Evolutionary conservation across 164 flowering plant genomes (phyloP).

Genomic region (Chloranthus sessilifolius): DNA sequence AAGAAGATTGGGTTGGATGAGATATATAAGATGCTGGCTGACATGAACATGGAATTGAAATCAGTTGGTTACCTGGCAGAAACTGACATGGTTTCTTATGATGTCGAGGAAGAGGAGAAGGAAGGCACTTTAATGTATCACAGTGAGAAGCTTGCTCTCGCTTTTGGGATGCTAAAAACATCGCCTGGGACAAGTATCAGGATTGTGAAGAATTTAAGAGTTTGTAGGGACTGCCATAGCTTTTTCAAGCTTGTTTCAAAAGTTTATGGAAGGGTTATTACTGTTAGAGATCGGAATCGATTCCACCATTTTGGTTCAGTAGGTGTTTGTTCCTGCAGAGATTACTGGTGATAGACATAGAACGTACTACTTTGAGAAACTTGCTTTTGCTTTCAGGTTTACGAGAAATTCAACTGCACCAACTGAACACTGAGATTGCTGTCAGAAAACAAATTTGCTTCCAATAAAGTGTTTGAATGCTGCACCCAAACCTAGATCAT

Average conservation of each 20-base stretch:
- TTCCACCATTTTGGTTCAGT: slow-evolving; percentile 11
- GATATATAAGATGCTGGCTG: slow-evolving; percentile 3
- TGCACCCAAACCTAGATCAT: no score
- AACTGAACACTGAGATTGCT: no score
- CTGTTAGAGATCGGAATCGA: slow-evolving; percentile 12
- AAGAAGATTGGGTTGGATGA: neutral
- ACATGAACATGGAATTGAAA: slow-evolving; percentile 3
- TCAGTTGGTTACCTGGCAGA: slow-evolving; percentile 6
- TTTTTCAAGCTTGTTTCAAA: slow-evolving; percentile 5
- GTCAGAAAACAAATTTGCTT: no score
- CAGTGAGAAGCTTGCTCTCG: slow-evolving; percentile 14
- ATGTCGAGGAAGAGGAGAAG: slow-evolving; percentile 13
- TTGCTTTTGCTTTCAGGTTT: neutral
- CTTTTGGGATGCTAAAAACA: slow-evolving; percentile 10
- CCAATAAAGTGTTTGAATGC: no score
- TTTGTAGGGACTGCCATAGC: slow-evolving; percentile 10
- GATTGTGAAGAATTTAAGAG: slow-evolving; percentile 11
- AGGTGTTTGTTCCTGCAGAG: slow-evolving; percentile 15
- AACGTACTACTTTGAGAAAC: no score
- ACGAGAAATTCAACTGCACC: no score
- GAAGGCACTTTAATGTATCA: slow-evolving; percentile 7
- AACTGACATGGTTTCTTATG: slow-evolving; percentile 9
- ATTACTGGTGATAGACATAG: slow-evolving; percentile 12
- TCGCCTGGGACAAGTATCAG: slow-evolving; percentile 2
- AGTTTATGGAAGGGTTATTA: slow-evolving; percentile 6